Percentiles rank a stretch among this genome's conserved stretches.
These are phyloP conservation scores for Dacryopinax spathularia DNA, from an alignment of 768 basidiomycete species.

Conservation along the genomic window DNA sequence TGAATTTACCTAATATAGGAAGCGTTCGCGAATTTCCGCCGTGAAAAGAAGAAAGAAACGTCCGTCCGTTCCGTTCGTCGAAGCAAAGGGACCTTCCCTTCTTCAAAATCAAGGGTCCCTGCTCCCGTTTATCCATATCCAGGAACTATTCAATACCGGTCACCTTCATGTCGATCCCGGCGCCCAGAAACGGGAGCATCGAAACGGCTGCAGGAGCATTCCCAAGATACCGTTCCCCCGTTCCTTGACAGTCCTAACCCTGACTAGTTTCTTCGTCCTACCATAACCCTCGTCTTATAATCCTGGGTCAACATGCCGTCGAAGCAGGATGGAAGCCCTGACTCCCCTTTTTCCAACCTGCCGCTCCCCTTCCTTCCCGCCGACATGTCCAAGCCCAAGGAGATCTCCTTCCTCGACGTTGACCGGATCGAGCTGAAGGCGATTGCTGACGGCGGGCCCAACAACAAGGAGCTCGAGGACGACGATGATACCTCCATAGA, in stretches of 20 bases:
- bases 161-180: background rate
- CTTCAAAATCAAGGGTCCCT: background rate
- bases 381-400: constrained; percentile 2
- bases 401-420: constrained; percentile 3
- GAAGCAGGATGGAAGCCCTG: background rate
- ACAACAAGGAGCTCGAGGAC: background rate
- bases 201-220: background rate
- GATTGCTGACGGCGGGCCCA: background rate
- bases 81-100: background rate
- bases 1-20: background rate
- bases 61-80: background rate
- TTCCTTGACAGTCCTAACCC: background rate
- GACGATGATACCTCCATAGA: background rate
- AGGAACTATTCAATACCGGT: background rate
- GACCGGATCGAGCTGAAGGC: constrained; percentile 1
- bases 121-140: background rate
- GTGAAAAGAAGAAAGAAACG: background rate
- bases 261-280: background rate
- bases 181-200: background rate
- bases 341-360: background rate
- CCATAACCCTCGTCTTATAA: background rate
- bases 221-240: constrained; percentile 3
- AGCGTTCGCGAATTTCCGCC: background rate
- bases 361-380: background rate
- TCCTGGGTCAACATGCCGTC: background rate